Conservation (phyloP, 2,329 filamentous ascomycete species). For the Epicoccum nigrum region DNA sequence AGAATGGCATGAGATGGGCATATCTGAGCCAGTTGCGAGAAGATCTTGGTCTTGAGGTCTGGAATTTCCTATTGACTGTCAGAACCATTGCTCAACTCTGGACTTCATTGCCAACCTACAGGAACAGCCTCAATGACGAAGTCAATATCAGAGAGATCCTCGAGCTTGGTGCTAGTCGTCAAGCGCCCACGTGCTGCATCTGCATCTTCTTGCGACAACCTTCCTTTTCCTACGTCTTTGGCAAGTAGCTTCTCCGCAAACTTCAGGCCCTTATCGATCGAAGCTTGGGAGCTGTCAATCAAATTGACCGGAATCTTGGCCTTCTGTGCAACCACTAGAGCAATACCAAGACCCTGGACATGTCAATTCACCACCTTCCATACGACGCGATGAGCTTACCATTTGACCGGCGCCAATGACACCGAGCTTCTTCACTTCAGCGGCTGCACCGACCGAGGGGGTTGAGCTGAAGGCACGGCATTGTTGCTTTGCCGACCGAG, state of each 20-base stretch:
- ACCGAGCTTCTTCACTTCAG: constrained; percentile 83
- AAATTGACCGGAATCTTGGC: constrained; percentile 84
- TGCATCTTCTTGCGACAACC: constrained; percentile 82
- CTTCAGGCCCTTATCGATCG: constrained; percentile 84
- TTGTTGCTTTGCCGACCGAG: constrained; percentile 38
- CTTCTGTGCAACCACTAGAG: constrained; percentile 86
- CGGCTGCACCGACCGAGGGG: constrained; percentile 61
- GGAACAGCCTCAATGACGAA: constrained; percentile 98
- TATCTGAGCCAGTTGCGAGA: constrained; percentile 79
- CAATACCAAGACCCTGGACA: constrained; percentile 86
- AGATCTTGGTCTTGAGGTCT: constrained; percentile 85
- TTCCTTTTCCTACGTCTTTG: constrained; percentile 89
- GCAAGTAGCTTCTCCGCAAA: constrained; percentile 94
- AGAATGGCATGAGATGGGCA: constrained; percentile 86
- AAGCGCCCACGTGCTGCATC: constrained; percentile 74
- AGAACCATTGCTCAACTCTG: not conserved
- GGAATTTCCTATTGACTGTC: constrained; percentile 68
- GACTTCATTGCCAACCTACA: constrained; percentile 22
- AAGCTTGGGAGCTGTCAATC: constrained; percentile 81
- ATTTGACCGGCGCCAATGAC: constrained; percentile 96
- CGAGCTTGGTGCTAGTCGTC: constrained; percentile 72
- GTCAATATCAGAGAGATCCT: constrained; percentile 81
- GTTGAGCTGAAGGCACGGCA: constrained; percentile 71
- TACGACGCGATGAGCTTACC: constrained; percentile 60
- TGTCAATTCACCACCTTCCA: constrained; percentile 27